Evolutionary conservation across 257 asterid species (phyloP).

Genomic region (Petunia secreta): DNA sequence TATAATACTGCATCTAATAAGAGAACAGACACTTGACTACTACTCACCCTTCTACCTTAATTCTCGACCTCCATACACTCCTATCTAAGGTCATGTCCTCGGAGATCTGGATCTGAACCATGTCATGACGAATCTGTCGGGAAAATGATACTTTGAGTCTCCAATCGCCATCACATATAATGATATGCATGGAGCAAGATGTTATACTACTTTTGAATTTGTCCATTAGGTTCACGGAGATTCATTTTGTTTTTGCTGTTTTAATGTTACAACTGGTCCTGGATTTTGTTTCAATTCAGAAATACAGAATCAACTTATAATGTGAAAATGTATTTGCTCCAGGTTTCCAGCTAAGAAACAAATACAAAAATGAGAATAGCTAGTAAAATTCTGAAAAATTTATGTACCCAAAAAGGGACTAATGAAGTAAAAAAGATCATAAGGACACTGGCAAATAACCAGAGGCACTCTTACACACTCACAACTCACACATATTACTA

Average conservation of each 20-base stretch:
- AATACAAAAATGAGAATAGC: not conserved
- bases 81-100: no score
- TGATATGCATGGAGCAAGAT: no score
- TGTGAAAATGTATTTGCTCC: slow-evolving; percentile 14
- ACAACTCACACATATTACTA: slow-evolving; percentile 9
- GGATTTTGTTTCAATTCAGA: slow-evolving; percentile 23
- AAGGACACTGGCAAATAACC: not conserved
- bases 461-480: slow-evolving; percentile 9
- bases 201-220: slow-evolving; percentile 19
- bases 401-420: slow-evolving; percentile 10
- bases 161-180: no score
- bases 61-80: no score
- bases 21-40: no score
- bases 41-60: no score
- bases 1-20: no score
- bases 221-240: slow-evolving; percentile 17
- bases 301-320: not conserved
- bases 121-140: no score
- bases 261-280: slow-evolving; percentile 15
- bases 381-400: not conserved
- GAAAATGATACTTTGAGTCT: no score
- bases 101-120: no score
- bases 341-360: slow-evolving; percentile 15
- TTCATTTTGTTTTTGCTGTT: not conserved
- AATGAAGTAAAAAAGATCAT: slow-evolving; percentile 10